phyloP scores from a whole-genome alignment of 2,329 filamentous ascomycete genomes.

The Hypoxylon sp. region DNA sequence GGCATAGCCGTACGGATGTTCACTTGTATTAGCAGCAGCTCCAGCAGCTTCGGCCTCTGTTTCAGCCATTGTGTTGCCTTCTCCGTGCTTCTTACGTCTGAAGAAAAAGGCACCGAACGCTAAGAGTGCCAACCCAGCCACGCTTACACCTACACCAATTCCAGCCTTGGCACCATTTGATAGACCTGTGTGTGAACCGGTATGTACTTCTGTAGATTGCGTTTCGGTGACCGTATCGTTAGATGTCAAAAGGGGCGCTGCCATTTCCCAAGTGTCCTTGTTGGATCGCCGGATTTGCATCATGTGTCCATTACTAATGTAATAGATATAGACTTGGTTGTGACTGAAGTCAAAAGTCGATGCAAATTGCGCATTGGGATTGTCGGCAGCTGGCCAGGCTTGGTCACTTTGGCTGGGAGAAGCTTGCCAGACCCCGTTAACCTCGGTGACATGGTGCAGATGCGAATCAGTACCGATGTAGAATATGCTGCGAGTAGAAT shows the following conservation, averaged over 20 bases:
- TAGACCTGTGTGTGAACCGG: neutral
- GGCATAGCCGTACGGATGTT: too few relatives aligned
- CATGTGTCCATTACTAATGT: neutral
- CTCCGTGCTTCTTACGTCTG: neutral
- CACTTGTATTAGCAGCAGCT: too few relatives aligned
- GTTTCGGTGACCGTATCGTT: neutral
- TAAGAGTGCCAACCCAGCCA: neutral
- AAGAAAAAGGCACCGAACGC: neutral
- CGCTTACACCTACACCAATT: neutral
- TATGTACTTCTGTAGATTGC: neutral
- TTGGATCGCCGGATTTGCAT: neutral
- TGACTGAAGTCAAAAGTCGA: neutral
- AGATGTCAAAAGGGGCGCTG: neutral
- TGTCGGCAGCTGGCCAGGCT: neutral
- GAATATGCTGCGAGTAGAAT: constrained; percentile 20
- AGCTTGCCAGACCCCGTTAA: neutral
- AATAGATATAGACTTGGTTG: neutral
- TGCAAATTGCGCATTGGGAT: neutral
- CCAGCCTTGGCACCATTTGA: neutral
- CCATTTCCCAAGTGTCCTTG: neutral
- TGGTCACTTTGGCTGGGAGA: neutral
- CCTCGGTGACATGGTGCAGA: neutral
- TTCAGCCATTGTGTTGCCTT: too few relatives aligned
- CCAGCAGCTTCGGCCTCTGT: too few relatives aligned
- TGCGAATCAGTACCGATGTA: constrained; percentile 18